Evolutionary conservation across 2,329 filamentous ascomycete genomes (phyloP).

Genomic region (Paecilomyces niveus): DNA sequence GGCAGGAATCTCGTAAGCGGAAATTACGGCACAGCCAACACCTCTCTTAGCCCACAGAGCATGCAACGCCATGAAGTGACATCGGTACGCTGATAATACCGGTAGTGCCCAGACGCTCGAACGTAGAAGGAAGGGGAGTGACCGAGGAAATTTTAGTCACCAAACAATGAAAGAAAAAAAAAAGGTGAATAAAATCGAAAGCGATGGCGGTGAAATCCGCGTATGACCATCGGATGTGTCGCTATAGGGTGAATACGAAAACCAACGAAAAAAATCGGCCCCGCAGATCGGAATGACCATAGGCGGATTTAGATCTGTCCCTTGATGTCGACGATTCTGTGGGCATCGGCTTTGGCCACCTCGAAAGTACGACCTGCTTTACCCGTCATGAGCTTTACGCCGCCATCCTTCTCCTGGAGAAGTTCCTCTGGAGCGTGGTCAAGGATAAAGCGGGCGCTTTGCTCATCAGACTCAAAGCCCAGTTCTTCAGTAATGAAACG

Average conservation of each 20-base stretch:
- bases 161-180: constrained; percentile 4
- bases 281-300: neutral
- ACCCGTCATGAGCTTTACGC: constrained; percentile 64
- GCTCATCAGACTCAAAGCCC: constrained; percentile 85
- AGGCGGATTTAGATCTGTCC: constrained; percentile 63
- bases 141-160: neutral
- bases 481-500: constrained; percentile 94
- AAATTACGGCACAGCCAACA: neutral
- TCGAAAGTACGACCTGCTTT: constrained; percentile 73
- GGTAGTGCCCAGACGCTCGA: neutral
- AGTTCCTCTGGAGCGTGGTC: constrained; percentile 69
- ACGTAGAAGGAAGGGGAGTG: neutral
- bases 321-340: constrained; percentile 90
- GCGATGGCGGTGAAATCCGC: neutral
- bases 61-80: neutral
- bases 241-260: constrained; percentile 1
- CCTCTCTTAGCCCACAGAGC: neutral
- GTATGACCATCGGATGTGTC: neutral
- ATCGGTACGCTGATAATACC: neutral
- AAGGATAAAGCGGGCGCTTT: constrained; percentile 84
- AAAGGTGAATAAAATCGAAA: constrained; percentile 5
- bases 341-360: constrained; percentile 62
- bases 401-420: constrained; percentile 68
- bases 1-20: neutral
- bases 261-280: neutral